Evolutionary conservation across 169 alveolate genomes (phyloP).

Genomic region (Cyclospora cayetanensis): DNA sequence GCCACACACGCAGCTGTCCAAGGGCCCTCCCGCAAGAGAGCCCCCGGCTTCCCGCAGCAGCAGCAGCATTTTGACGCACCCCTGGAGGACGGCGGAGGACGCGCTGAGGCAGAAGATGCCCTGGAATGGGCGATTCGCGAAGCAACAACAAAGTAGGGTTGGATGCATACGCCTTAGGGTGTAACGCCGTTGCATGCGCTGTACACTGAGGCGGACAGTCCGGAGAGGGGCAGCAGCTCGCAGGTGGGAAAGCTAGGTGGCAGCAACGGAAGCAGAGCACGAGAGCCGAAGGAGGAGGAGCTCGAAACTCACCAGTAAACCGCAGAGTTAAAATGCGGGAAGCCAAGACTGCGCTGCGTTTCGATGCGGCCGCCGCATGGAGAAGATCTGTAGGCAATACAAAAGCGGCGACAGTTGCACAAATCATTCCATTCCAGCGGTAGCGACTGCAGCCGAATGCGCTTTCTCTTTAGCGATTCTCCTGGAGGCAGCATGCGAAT

Average conservation of each 20-base stretch:
- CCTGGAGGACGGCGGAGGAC: background rate
- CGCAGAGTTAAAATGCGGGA: background rate
- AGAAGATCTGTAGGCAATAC: background rate
- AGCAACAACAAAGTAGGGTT: background rate
- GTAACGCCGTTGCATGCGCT: too few relatives aligned
- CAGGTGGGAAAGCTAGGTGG: background rate
- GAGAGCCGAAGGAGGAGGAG: background rate
- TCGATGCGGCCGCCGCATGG: background rate
- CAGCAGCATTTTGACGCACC: background rate
- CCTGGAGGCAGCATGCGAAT: background rate
- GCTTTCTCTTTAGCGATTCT: background rate
- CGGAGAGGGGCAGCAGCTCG: too few relatives aligned
- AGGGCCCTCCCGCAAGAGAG: background rate
- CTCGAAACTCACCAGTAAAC: background rate
- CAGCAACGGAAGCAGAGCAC: background rate
- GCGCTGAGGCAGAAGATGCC: background rate
- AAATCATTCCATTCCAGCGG: background rate
- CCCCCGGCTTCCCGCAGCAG: background rate
- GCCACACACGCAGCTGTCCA: background rate
- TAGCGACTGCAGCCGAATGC: background rate
- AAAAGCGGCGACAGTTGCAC: background rate
- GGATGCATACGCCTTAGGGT: too few relatives aligned
- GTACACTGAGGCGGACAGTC: too few relatives aligned
- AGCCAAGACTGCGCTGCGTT: background rate
- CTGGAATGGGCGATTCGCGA: background rate